Conservation (phyloP, 75 land plant genomes). For the Pinus tabuliformis region DNA sequence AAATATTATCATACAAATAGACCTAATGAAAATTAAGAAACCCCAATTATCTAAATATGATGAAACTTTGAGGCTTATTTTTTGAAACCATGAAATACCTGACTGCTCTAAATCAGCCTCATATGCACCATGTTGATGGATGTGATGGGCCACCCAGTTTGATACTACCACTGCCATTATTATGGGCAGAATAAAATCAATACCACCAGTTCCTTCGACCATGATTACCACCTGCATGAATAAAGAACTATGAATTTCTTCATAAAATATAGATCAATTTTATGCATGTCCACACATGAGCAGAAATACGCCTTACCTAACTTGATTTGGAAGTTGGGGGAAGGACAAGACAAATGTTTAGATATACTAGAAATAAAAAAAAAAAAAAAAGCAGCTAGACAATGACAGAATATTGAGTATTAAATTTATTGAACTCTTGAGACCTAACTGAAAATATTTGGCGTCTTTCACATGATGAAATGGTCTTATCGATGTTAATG, state of each 20-base stretch:
- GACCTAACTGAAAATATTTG: background rate
- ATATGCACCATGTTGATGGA: slow-evolving; percentile 40
- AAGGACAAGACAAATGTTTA: too few species aligned
- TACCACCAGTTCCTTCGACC: slow-evolving; percentile 52
- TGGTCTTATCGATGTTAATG: too few species aligned
- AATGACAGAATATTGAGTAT: background rate
- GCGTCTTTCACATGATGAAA: background rate
- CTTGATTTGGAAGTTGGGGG: too few species aligned
- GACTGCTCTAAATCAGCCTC: slow-evolving; percentile 38
- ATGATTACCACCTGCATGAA: slow-evolving; percentile 43
- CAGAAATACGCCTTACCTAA: background rate
- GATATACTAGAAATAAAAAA: too few species aligned
- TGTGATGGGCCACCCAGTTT: slow-evolving; percentile 50
- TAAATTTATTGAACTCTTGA: background rate
- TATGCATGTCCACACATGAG: background rate
- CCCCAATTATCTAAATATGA: background rate
- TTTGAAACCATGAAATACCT: slow-evolving; percentile 14
- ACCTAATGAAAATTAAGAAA: background rate
- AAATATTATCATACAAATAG: slow-evolving; percentile 4
- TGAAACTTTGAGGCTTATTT: background rate
- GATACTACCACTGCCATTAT: slow-evolving; percentile 41
- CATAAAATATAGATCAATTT: background rate
- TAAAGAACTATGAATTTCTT: background rate
- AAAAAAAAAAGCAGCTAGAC: background rate
- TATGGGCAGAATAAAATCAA: slow-evolving; percentile 43